Base-by-base conservation (phyloP, 2,329 filamentous ascomycete genomes). In the Lasiodiplodia gonubiensis region DNA sequence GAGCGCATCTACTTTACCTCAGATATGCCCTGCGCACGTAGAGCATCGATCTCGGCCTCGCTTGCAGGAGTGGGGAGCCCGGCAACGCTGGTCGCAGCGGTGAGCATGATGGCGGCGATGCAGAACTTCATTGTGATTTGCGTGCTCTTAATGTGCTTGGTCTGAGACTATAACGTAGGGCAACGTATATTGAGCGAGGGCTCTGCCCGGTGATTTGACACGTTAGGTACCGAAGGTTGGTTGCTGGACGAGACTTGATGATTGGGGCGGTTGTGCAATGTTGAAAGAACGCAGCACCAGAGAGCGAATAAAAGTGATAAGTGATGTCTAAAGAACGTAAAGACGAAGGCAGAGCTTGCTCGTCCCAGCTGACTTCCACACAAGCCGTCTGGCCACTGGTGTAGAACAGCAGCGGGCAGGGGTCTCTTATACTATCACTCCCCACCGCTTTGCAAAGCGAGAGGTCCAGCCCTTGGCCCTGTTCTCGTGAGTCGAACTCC, bases 11-110 rank as follows among this genome's bases (percentile, higher is more conserved):
- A 33, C 8, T 59, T n/a, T 59, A 69, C 68, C 72, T 79, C 77
- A 64, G 71, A 61, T 16, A 78, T 67, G 16, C 77, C 77, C 25
- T 51, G 48, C 3, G 66, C 57, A 6, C 66, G 57, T 25, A 67
- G 25, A 8, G 21, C 39, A 14, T 67, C 66, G 33, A 67, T 48
- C 16, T 67, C 66, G 14, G 66, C 66, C 33, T 67, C 66, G n/a
- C 8, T 67, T 6, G 51, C 37, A 5, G 66, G 66, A 16, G 59
- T 21, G 16, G 66, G 49, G 25, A 64, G 35, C 18, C 49, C 66
- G 10, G 49, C 66, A n/a, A 39, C 49, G 12, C 35, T 54, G 39
- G 10, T 39, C 18, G 27, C 39, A 27, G 59, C 51, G 8, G 37
- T 57, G 33, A 64, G 51, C 25, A 64, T n/a, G 52, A 59, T 23